Percentiles rank a stretch among this genome's conserved stretches.
phyloP scores from a whole-genome alignment of 176 grass and related monocot genomes.

The Triticum dicoccoides region DNA sequence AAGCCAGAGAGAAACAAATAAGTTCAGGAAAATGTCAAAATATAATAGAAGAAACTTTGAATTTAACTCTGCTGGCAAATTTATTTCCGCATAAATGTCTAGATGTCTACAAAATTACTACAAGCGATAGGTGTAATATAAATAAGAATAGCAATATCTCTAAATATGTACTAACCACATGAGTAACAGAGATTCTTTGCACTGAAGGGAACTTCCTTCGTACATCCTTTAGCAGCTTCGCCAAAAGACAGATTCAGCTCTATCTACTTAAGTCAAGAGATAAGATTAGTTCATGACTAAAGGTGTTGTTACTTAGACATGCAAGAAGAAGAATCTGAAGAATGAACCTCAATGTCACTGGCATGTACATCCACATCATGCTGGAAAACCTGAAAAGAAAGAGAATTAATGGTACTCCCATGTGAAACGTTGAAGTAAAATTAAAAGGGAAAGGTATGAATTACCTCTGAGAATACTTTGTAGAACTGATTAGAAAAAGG shows the following conservation, averaged over 20 bases:
- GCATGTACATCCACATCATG: slow-evolving; percentile 56
- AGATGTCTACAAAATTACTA: slow-evolving; percentile 14
- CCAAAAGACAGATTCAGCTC: slow-evolving; percentile 73
- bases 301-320: slow-evolving; percentile 2
- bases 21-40: slow-evolving; percentile 13
- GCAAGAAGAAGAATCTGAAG: slow-evolving; percentile 28
- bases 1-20: slow-evolving; percentile 13
- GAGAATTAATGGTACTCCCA: slow-evolving; percentile 30
- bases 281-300: slow-evolving; percentile 27
- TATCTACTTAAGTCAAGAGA: slow-evolving; percentile 52
- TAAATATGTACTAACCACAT: slow-evolving; percentile 63
- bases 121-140: slow-evolving; percentile 18
- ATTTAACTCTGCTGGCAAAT: slow-evolving; percentile 7
- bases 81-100: neutral
- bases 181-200: slow-evolving; percentile 84
- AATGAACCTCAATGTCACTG: slow-evolving; percentile 73
- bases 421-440: neutral
- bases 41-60: slow-evolving; percentile 3
- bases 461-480: slow-evolving; percentile 93
- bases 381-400: slow-evolving; percentile 72
- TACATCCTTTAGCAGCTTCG: slow-evolving; percentile 84
- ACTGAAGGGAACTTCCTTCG: slow-evolving; percentile 55
- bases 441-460: neutral
- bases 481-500: slow-evolving; percentile 68
- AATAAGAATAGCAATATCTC: neutral